Evolutionary conservation across 495 filamentous ascomycete genomes (phyloP).

Genomic region (Hypoxylon trugodes): DNA sequence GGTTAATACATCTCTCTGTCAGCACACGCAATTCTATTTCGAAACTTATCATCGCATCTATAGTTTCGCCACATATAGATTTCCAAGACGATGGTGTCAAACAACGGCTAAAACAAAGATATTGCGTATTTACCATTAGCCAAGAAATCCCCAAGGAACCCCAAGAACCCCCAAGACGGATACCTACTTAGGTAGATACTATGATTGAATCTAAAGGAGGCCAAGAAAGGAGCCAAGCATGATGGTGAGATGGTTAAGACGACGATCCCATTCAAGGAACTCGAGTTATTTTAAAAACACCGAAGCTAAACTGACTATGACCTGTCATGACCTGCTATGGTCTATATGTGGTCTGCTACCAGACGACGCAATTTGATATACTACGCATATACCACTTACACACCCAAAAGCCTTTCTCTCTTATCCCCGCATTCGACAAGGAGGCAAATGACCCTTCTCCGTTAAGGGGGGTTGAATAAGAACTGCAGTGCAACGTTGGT

Average conservation of each 20-base stretch:
- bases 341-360: no score
- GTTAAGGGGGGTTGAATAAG: neutral
- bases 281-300: constrained; percentile 16
- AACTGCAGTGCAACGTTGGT: constrained; percentile 3
- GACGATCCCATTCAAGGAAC: constrained; percentile 30
- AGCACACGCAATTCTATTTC: no score
- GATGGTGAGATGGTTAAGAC: constrained; percentile 39
- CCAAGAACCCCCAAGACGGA: constrained; percentile 41
- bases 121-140: constrained; percentile 13
- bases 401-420: neutral
- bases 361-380: no score
- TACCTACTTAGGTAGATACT: no score
- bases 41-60: no score
- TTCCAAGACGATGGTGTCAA: neutral
- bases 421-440: constrained; percentile 17
- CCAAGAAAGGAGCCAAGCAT: constrained; percentile 34
- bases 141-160: no score
- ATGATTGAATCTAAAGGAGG: constrained; percentile 23
- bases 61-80: constrained; percentile 2
- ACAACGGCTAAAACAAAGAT: constrained; percentile 29
- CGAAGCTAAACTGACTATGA: neutral
- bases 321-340: no score
- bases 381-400: neutral
- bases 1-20: no score
- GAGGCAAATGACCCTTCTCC: constrained; percentile 1